phyloP scores from a whole-genome alignment of 805 yeast genomes.

The Metschnikowia similis region DNA sequence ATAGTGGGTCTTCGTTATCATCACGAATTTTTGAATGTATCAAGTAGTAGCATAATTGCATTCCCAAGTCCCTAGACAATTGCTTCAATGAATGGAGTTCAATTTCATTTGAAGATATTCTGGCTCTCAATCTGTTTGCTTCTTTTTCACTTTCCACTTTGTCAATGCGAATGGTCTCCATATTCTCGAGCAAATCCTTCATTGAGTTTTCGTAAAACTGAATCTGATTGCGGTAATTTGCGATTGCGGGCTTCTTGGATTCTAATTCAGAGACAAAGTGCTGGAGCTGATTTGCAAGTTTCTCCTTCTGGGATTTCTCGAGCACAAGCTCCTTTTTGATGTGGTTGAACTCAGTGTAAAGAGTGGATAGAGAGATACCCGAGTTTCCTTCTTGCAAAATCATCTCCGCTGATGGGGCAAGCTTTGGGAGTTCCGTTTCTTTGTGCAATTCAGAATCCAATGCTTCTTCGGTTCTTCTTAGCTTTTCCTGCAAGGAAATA shows the following conservation, averaged over 20 bases:
- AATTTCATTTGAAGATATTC: conserved; percentile 39
- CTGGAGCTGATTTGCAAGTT: conserved; percentile 67
- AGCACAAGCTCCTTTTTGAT: conserved; percentile 62
- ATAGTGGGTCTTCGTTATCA: conserved; percentile 56
- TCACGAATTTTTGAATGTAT: conserved; percentile 59
- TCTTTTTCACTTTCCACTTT: conserved; percentile 41
- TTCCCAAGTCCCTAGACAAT: conserved; percentile 68
- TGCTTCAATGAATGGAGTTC: conserved; percentile 48
- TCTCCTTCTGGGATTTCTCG: conserved; percentile 68
- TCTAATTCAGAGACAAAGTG: conserved; percentile 73
- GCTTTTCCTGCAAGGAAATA: conserved; percentile 30
- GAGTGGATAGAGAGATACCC: conserved; percentile 61
- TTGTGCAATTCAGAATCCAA: conserved; percentile 36
- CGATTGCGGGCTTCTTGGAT: conserved; percentile 69
- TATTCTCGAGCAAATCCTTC: conserved; percentile 47
- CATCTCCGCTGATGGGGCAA: conserved; percentile 55
- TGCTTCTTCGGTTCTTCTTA: conserved; percentile 39
- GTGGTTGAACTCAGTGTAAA: conserved; percentile 60
- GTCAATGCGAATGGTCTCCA: conserved; percentile 53
- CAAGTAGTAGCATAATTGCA: conserved; percentile 74
- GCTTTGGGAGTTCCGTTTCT: conserved; percentile 37
- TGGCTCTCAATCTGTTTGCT: conserved; percentile 28
- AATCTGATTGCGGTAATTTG: conserved; percentile 55
- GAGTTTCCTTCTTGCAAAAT: conserved; percentile 41
- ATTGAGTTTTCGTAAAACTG: conserved; percentile 52